Percentiles rank a stretch among this genome's conserved stretches.
phyloP scores from a whole-genome alignment of 768 basidiomycete genomes.

The Tulasnella calospora region DNA sequence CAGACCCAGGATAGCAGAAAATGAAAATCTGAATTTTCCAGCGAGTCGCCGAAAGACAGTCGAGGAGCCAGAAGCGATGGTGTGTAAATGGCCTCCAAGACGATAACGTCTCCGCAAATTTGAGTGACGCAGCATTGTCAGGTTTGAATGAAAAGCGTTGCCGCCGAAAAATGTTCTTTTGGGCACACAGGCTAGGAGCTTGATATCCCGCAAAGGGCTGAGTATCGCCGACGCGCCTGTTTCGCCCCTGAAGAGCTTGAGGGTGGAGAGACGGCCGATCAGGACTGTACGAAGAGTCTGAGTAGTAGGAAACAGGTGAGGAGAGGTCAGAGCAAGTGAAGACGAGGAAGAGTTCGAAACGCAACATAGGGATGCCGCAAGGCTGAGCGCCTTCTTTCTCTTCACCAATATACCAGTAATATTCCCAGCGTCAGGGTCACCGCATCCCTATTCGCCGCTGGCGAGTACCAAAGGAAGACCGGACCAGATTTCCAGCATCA shows the following conservation, averaged over 20 bases:
- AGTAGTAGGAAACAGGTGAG: background rate
- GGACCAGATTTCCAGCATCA: background rate
- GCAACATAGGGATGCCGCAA: conserved; percentile 4
- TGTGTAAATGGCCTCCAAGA: background rate
- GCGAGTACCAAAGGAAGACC: background rate
- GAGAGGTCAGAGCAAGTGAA: background rate
- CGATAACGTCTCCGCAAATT: background rate
- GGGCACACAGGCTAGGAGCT: background rate
- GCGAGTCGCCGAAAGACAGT: conserved; percentile 5
- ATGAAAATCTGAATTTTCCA: conserved; percentile 1
- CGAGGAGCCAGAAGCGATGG: background rate
- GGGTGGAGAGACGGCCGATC: background rate
- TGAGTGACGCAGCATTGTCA: background rate
- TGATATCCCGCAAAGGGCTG: background rate
- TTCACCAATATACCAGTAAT: conserved; percentile 3
- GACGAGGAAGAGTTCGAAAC: background rate
- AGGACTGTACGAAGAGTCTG: background rate
- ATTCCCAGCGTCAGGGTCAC: conserved; percentile 1
- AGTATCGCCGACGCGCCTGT: background rate
- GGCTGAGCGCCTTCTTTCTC: background rate
- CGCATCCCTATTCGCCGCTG: background rate
- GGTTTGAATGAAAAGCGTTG: background rate
- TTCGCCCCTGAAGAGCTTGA: background rate
- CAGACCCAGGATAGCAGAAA: conserved; percentile 3
- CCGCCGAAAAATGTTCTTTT: background rate